Evolutionary conservation across 306 rosid genomes (phyloP).

Genomic region (Trichosanthes truncata): DNA sequence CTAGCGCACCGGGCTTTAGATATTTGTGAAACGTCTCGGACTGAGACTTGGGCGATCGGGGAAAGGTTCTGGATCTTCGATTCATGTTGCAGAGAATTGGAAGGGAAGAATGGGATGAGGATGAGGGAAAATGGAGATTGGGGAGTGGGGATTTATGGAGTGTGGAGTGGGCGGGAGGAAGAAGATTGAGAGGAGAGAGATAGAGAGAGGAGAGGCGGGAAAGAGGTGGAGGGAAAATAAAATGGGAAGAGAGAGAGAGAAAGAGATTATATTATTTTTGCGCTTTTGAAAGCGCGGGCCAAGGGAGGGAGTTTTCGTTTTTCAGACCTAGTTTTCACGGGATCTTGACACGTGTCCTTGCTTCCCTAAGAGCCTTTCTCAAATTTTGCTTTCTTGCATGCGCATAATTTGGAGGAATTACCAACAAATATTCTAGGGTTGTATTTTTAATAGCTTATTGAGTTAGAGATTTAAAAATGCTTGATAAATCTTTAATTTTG

Average conservation of each 20-base stretch:
- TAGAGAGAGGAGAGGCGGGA: conserved; percentile 28
- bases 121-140: conserved; percentile 2
- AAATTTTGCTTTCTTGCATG: background rate
- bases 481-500: too few species aligned
- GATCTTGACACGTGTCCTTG: background rate
- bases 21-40: conserved; percentile 47
- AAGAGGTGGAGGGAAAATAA: conserved; percentile 17
- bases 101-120: conserved; percentile 10
- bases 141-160: background rate
- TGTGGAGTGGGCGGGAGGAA: conserved; percentile 27
- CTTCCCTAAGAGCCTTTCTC: background rate
- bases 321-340: background rate
- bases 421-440: too few species aligned
- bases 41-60: conserved; percentile 15
- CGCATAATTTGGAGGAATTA: background rate
- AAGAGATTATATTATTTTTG: background rate
- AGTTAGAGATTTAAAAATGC: too few species aligned
- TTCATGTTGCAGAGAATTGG: conserved; percentile 34
- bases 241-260: background rate
- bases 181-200: background rate
- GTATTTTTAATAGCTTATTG: too few species aligned
- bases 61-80: conserved; percentile 25
- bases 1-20: conserved; percentile 85
- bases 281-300: background rate
- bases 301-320: background rate